Evolutionary conservation across 2,329 filamentous ascomycete genomes (phyloP).

Genomic region (Cladosporium cucumerinum): DNA sequence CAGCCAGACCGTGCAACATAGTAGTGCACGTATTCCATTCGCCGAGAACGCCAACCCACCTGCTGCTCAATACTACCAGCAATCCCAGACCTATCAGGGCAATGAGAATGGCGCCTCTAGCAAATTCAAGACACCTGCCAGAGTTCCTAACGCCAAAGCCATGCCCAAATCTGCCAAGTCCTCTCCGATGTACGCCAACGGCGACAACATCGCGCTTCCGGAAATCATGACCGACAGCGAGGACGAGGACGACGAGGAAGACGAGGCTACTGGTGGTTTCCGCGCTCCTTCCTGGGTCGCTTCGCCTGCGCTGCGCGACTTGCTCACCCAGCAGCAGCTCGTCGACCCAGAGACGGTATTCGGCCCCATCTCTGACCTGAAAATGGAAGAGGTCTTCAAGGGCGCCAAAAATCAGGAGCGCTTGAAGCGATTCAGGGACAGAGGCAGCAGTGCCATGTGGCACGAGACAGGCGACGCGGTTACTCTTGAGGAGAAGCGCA

Average conservation of each 20-base stretch:
- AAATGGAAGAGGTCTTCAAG: slow-evolving; percentile 95
- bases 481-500: slow-evolving; percentile 81
- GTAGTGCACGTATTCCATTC: slow-evolving; percentile 86
- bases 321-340: slow-evolving; percentile 77
- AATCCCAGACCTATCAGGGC: slow-evolving; percentile 21
- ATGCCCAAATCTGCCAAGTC: slow-evolving; percentile 53
- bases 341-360: slow-evolving; percentile 84
- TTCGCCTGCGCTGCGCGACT: slow-evolving; percentile 72
- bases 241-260: slow-evolving; percentile 66
- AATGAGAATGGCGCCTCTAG: slow-evolving; percentile 29
- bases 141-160: slow-evolving; percentile 45
- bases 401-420: slow-evolving; percentile 70
- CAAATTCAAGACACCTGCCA: slow-evolving; percentile 66
- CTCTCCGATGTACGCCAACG: slow-evolving; percentile 82
- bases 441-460: slow-evolving; percentile 96
- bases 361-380: slow-evolving; percentile 79
- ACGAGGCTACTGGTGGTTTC: slow-evolving; percentile 49
- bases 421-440: slow-evolving; percentile 80
- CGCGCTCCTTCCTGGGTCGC: slow-evolving; percentile 80
- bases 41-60: slow-evolving; percentile 63
- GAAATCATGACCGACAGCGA: slow-evolving; percentile 96
- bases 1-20: slow-evolving; percentile 81
- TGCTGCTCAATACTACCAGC: slow-evolving; percentile 20
- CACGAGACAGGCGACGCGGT: slow-evolving; percentile 67
- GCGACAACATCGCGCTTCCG: slow-evolving; percentile 85